Base-by-base conservation (phyloP, 2,329 filamentous ascomycete species). In the Penicillium sp. region DNA sequence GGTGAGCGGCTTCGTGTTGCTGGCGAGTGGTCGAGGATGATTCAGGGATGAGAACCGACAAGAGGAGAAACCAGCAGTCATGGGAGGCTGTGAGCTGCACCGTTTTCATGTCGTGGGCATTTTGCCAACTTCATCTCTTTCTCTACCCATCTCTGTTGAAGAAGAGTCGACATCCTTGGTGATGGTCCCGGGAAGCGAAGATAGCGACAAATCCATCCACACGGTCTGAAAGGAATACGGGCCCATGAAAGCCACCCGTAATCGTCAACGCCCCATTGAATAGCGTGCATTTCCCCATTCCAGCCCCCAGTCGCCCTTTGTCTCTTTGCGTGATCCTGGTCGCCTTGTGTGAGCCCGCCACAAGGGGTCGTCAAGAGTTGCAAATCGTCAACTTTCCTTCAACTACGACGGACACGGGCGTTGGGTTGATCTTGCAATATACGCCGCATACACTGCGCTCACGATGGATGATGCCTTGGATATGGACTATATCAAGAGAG, bases 281-380 rank as follows among this genome's bases (percentile, higher is more conserved):
- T 25, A 51, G 17, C 15, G 34, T 17, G 11, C 49, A 28, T 37
- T 25, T 51, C 34, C 49, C 49, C 6, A 39, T 39, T 38, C 12
- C 35, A 17, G 49, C 35, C 49, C 49, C 35, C 35, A n/a, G 49
- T 39, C 49, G 20, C 25, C 49, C 49, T 51, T 51, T 39, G 49
- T 51, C 11, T 39, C 49, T 14, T 38, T 38, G 10, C 49, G 8
- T 8, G 35, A 39, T 37, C n/a, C 35, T 4, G 49, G 11, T 38
- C 38, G 8, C 49, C 39, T 51, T 39, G 49, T 39, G 15, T 38
- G 17, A 38, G 31, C n/a, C 14, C 11, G 34, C 35, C n/a, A 28
- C 35, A 20, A 34, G 28, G 12, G 22, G 25, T n/a, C 20, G n/a
- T 28, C 43, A 15, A 4, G 1, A 10, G 43, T 7, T 49, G 8